Evolutionary conservation across 257 asterid genomes (phyloP).

Genomic region (Solanum dulcamara): DNA sequence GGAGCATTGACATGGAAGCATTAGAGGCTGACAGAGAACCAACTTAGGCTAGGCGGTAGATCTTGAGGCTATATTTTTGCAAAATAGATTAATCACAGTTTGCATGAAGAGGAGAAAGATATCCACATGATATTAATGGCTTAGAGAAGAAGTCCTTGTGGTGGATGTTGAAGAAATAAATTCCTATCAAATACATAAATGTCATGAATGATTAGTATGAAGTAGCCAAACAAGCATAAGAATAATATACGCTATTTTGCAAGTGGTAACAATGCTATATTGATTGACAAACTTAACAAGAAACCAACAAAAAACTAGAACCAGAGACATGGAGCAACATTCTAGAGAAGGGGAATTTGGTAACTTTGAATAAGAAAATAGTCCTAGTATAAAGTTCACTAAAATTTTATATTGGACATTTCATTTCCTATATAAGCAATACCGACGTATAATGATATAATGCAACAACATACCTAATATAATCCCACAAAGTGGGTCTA

Average conservation of each 20-base stretch:
- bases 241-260: not conserved
- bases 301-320: not conserved
- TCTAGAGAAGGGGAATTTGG: not conserved
- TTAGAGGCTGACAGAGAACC: not conserved
- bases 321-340: not conserved
- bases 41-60: not conserved
- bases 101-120: not conserved
- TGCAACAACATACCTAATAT: not conserved
- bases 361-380: not conserved
- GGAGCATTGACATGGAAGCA: not conserved
- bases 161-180: not conserved
- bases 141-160: not conserved
- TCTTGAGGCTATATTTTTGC: not conserved
- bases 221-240: not conserved
- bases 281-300: not conserved
- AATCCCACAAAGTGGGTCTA: not conserved
- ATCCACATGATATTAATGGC: not conserved
- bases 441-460: not conserved
- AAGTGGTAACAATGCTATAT: not conserved
- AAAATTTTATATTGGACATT: not conserved
- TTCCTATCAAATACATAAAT: not conserved
- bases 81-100: not conserved
- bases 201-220: not conserved
- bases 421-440: not conserved
- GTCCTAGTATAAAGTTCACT: not conserved